A percentile compares a stretch with the other conserved stretches of the same genome.
These are phyloP conservation scores for Trametes polyzona DNA, from an alignment of 1,284 basidiomycete genomes.

Conservation along the genomic window DNA sequence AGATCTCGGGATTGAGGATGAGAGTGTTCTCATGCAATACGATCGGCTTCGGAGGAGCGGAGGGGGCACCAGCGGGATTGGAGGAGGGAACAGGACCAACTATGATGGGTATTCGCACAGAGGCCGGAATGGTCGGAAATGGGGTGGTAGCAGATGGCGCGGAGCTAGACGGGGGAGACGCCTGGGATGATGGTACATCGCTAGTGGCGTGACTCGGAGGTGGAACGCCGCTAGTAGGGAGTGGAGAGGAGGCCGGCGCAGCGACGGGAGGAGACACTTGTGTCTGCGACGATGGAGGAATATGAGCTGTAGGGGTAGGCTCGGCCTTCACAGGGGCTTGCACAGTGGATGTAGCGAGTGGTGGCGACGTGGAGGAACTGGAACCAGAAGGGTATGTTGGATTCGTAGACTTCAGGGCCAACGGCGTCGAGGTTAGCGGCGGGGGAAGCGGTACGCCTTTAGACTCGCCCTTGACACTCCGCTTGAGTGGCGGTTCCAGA, in stretches of 20 bases:
- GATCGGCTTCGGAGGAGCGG: conserved; percentile 65
- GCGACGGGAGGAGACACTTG: conserved; percentile 14
- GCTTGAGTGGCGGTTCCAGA: conserved; percentile 64
- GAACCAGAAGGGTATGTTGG: conserved; percentile 17
- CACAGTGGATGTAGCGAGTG: not conserved
- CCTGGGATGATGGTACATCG: conserved; percentile 12
- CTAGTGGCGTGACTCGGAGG: conserved; percentile 18
- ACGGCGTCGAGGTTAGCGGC: conserved; percentile 64
- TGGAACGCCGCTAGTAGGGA: conserved; percentile 10
- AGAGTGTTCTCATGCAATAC: conserved; percentile 85
- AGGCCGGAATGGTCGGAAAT: conserved; percentile 39
- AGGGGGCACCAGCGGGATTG: conserved; percentile 33
- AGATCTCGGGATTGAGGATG: conserved; percentile 84
- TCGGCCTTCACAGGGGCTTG: conserved; percentile 29
- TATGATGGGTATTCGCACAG: conserved; percentile 61
- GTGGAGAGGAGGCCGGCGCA: conserved; percentile 16
- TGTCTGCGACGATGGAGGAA: conserved; percentile 5
- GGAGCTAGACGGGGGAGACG: conserved; percentile 18
- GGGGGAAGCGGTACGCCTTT: conserved; percentile 63
- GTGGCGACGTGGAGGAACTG: conserved; percentile 20
- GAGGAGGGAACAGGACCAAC: conserved; percentile 56
- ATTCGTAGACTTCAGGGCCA: conserved; percentile 40
- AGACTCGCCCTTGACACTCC: conserved; percentile 62
- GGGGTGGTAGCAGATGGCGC: conserved; percentile 18
- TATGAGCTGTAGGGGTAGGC: conserved; percentile 15